phyloP scores from a whole-genome alignment of 768 basidiomycete species.

The Rhizopogon salebrosus region DNA sequence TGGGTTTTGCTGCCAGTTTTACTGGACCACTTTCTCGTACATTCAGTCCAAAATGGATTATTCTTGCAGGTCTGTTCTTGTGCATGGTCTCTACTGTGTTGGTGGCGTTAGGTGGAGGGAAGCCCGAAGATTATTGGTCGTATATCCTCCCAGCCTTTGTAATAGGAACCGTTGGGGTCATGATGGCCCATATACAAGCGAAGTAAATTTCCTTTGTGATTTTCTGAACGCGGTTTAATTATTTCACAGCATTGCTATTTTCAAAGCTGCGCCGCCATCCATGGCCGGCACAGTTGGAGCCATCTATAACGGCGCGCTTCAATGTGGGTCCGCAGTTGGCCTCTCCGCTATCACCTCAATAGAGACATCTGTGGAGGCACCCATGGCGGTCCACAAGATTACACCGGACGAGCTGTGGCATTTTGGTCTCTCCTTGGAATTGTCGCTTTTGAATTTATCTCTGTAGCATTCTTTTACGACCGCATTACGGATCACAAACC shows the following conservation, averaged over 20 bases:
- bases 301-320: conserved; percentile 49
- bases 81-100: conserved; percentile 34
- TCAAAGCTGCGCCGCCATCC: conserved; percentile 40
- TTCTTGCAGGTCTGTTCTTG: conserved; percentile 36
- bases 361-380: conserved; percentile 36
- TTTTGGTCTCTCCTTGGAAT: conserved; percentile 41
- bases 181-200: conserved; percentile 41
- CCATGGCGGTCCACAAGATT: conserved; percentile 26
- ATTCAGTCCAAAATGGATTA: conserved; percentile 38
- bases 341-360: conserved; percentile 45
- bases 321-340: conserved; percentile 48
- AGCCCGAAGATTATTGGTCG: conserved; percentile 39
- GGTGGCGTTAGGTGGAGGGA: conserved; percentile 37
- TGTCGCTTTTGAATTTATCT: conserved; percentile 26
- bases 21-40: conserved; percentile 35
- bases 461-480: conserved; percentile 31
- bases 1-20: conserved; percentile 32
- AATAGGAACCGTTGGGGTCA: conserved; percentile 41
- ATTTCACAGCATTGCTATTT: conserved; percentile 40
- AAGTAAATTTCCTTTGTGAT: conserved; percentile 31
- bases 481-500: conserved; percentile 10
- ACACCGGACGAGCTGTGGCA: conserved; percentile 38
- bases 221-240: not conserved
- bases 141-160: conserved; percentile 45
- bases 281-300: conserved; percentile 52